Conservation (phyloP, 1,139 yeast genomes). For the Lodderomyces oxycetoniae region DNA sequence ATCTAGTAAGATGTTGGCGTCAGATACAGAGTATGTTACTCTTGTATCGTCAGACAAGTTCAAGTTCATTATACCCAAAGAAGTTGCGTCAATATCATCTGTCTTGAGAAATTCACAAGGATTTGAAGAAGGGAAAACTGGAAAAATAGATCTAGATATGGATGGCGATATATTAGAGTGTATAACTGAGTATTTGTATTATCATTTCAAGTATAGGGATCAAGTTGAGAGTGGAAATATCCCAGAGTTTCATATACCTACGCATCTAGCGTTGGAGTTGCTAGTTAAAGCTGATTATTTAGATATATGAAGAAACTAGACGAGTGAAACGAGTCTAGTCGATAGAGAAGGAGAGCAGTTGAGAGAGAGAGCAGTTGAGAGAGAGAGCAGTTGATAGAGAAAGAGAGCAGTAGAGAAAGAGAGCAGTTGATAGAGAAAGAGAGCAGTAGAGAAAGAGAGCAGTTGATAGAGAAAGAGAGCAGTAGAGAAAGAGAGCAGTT, state of each 20-base stretch:
- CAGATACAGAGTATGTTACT: constrained; percentile 44
- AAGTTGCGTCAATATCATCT: constrained; percentile 81
- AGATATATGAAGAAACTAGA: constrained; percentile 44
- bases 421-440: no score
- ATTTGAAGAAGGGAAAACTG: constrained; percentile 49
- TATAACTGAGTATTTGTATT: constrained; percentile 81
- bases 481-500: no score
- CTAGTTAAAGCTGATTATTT: constrained; percentile 88
- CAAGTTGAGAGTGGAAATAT: constrained; percentile 49
- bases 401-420: no score
- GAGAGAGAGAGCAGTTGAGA: background rate
- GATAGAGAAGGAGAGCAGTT: background rate
- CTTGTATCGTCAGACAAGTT: constrained; percentile 74
- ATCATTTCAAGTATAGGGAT: constrained; percentile 65
- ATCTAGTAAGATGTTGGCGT: background rate
- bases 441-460: no score
- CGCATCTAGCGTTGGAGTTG: constrained; percentile 88
- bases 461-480: no score
- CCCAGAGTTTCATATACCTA: constrained; percentile 87
- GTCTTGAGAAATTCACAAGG: constrained; percentile 69
- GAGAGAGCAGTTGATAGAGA: no score
- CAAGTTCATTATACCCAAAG: constrained; percentile 59
- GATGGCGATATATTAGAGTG: constrained; percentile 73
- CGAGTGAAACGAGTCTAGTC: no score
- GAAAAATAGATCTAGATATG: constrained; percentile 54